A percentile compares a stretch with the other conserved stretches of the same genome.
phyloP scores from a whole-genome alignment of 176 grass and related monocot species.

The Aegilops speltoides region DNA sequence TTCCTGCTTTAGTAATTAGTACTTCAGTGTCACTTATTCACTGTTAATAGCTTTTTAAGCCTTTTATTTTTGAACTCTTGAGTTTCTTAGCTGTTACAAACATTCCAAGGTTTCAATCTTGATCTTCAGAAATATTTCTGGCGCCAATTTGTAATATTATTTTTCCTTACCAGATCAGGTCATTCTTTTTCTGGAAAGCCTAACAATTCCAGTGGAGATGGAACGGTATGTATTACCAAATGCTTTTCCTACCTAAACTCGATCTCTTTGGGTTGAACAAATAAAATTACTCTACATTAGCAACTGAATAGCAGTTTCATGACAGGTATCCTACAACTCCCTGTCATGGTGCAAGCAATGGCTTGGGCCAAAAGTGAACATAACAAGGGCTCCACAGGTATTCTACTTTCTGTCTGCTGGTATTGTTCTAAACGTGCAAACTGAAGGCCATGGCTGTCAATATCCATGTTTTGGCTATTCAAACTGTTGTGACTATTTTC shows the following conservation, averaged over 20 bases:
- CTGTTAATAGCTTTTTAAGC: neutral
- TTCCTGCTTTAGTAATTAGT: neutral
- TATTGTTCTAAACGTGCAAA: slow-evolving; percentile 5
- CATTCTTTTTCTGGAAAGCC: slow-evolving; percentile 83
- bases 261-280: slow-evolving; percentile 17
- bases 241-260: slow-evolving; percentile 20
- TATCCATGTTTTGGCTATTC: slow-evolving; percentile 13
- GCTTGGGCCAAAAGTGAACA: slow-evolving; percentile 95
- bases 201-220: slow-evolving; percentile 77
- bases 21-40: neutral
- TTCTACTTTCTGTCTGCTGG: neutral
- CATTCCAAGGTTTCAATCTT: slow-evolving; percentile 16
- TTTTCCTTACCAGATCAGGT: slow-evolving; percentile 85
- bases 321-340: slow-evolving; percentile 91
- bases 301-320: slow-evolving; percentile 22
- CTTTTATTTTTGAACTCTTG: neutral
- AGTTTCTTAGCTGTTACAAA: slow-evolving; percentile 22
- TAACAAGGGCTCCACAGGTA: slow-evolving; percentile 96
- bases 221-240: slow-evolving; percentile 65
- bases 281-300: slow-evolving; percentile 19
- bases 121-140: slow-evolving; percentile 20
- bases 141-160: neutral
- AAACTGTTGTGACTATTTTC: slow-evolving; percentile 6
- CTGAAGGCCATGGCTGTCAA: neutral
- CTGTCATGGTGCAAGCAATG: slow-evolving; percentile 98